Base-by-base conservation (phyloP, 805 yeast species). In the Metschnikowia gruessii region DNA sequence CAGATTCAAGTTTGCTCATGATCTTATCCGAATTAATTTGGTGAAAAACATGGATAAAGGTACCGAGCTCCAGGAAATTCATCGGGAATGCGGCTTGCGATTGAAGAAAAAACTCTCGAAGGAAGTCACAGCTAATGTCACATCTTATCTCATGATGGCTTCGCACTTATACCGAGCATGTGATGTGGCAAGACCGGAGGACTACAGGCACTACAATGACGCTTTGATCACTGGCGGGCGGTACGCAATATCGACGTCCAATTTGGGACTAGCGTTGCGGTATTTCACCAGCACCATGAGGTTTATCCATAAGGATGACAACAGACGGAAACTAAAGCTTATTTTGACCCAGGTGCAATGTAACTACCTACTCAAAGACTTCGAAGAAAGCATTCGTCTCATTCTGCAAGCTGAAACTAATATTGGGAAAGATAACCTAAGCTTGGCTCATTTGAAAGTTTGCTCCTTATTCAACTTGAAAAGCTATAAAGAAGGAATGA, bases 211-310 rank as follows among this genome's bases (percentile, higher is more conserved):
- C 0, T 78, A 72, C 44, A 49, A 68, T 13, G 68, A 66, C 2
- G 70, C 74, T 5, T 55, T 77, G 34, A 61, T 69, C 3, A 61
- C 63, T 17, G 79, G 81, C 0, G 80, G 80, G 1, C 62, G 64
- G 42, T 63, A 63, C 46, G 76, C 80, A 1, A 69, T 72, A 38
- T 68, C 70, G 10, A 67, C 72, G 10, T 73, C 68, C 40, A 78
- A 75, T 51, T 65, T 70, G 46, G 60, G 57, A 22, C 57, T 69
- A 35, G 73, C 81, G 0, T 59, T 75, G 28, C 50, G 56, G n/a
- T 75, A 67, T 47, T 71, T 75, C 37, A 59, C 61, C 17, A 61
- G 65, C 1, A 72, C 79, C 0, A 57, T 59, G 33, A 48, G 49
- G 4, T 61, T 70, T 35, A 56, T 66, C 4, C 49, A 46, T 9